Evolutionary conservation across 495 filamentous ascomycete genomes (phyloP), one percentile per base, ranked within the genome.

Genomic region (Tuber umbilicatum): DNA sequence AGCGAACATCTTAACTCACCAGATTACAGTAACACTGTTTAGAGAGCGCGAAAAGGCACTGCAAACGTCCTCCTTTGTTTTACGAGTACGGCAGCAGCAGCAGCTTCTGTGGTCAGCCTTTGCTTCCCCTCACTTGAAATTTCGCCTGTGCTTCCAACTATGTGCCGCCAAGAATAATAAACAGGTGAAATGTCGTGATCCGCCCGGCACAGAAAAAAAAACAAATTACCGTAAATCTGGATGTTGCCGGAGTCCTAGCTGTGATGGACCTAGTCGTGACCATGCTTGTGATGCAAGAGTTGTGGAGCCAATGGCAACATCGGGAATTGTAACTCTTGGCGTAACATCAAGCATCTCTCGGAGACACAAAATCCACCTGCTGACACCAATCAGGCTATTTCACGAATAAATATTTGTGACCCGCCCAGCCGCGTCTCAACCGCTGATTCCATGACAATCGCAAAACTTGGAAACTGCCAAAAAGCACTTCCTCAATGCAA

Each of bases 21-120:
- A n/a, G 7, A 47, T 45, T 31, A n/a, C n/a, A n/a, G n/a, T n/a
- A 16, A 72, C 16, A 42, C 60, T 43, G 12, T 14, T 72, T 17
- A 68, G 42, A 74, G 71, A 23, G 38, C 75, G 42, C 74, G 60
- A 75, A 69, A 75, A 50, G 47, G 31, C 76, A 67, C 60, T 14
- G 50, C 27, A 17, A 64, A 64, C 55, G 12, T 10, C 7, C 10
- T 35, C 55, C 14, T 64, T 35, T 64, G 27, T 64, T 2, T 27
- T 7, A n/a, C n/a, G n/a, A n/a, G n/a, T n/a, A n/a, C n/a, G 2
- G 50, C 7, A 31, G 55, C 27, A 64, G 55, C 27, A 64, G n/a
- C 23, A 55, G 7, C 12, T 35, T 35, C 27, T 35, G 55, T 35
- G 12, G 55, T 5, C 27, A 64, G 55, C 27, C 55, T 64, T 5